These are phyloP conservation scores for Cladosporium cucumerinum DNA, from an alignment of 2,329 filamentous ascomycete genomes.

Conservation along the genomic window DNA sequence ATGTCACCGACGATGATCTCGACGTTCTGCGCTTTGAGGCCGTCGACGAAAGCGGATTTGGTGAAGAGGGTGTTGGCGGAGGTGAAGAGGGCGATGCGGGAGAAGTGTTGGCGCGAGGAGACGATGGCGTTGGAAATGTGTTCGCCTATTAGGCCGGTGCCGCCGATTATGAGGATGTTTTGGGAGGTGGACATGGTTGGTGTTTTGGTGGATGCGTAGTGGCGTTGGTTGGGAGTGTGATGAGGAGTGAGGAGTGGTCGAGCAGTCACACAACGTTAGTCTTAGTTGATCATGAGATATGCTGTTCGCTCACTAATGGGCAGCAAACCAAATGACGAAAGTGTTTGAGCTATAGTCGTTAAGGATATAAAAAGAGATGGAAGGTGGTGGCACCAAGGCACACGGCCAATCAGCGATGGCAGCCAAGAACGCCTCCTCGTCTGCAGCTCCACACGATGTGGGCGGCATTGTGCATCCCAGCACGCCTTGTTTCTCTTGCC, in stretches of 20 bases:
- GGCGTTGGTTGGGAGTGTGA: neutral
- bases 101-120: conserved; percentile 45
- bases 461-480: neutral
- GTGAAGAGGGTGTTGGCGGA: conserved; percentile 50
- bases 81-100: conserved; percentile 55
- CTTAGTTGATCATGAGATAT: neutral
- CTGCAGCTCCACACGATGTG: neutral
- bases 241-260: neutral
- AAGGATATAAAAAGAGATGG: neutral
- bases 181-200: neutral
- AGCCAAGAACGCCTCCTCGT: conserved; percentile 3
- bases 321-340: neutral
- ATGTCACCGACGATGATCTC: conserved; percentile 57
- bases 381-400: neutral
- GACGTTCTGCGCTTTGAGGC: conserved; percentile 47
- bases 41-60: conserved; percentile 50
- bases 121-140: conserved; percentile 53
- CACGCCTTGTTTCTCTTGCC: neutral
- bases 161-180: conserved; percentile 52
- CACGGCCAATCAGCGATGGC: conserved; percentile 3
- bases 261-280: neutral
- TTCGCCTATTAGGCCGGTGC: conserved; percentile 51
- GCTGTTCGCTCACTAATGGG: neutral
- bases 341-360: neutral
- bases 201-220: neutral